Conservation (phyloP, 2,329 filamentous ascomycete genomes). For the Rhexocercosporidium sp. region DNA sequence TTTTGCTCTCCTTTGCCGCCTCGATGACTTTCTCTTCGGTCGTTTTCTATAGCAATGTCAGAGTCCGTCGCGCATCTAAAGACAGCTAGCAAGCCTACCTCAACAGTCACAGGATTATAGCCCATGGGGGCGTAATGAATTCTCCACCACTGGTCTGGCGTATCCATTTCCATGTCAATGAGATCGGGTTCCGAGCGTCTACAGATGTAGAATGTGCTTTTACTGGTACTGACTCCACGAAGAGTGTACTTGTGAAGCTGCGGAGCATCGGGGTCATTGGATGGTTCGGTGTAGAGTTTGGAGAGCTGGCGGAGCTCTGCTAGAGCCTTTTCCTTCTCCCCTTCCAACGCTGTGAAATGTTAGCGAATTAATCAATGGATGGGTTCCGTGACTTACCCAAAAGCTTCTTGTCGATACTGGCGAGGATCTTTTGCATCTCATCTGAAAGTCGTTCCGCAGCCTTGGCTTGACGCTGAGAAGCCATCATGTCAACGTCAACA, state of each 20-base stretch:
- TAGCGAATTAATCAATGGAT: slow-evolving; percentile 17
- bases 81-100: slow-evolving; percentile 48
- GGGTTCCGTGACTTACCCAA: slow-evolving; percentile 28
- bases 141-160: slow-evolving; percentile 58
- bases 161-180: slow-evolving; percentile 48
- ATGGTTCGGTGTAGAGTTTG: slow-evolving; percentile 45
- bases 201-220: slow-evolving; percentile 57
- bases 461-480: slow-evolving; percentile 16
- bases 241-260: slow-evolving; percentile 50
- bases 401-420: slow-evolving; percentile 42
- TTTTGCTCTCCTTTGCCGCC: slow-evolving; percentile 55
- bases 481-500: slow-evolving; percentile 22
- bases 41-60: slow-evolving; percentile 49
- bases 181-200: slow-evolving; percentile 49
- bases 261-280: slow-evolving; percentile 32
- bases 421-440: slow-evolving; percentile 38
- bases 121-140: slow-evolving; percentile 50
- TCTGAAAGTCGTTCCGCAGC: slow-evolving; percentile 32
- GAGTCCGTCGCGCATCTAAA: not conserved
- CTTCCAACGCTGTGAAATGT: slow-evolving; percentile 36
- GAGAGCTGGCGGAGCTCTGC: slow-evolving; percentile 45
- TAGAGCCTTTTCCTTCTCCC: slow-evolving; percentile 39
- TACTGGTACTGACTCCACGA: slow-evolving; percentile 55
- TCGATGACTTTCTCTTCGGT: slow-evolving; percentile 51
- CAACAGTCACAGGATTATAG: slow-evolving; percentile 51